Evolutionary conservation across 192 early-diverging fungal genomes (phyloP).

Genomic region (Oehlia diaphana): DNA sequence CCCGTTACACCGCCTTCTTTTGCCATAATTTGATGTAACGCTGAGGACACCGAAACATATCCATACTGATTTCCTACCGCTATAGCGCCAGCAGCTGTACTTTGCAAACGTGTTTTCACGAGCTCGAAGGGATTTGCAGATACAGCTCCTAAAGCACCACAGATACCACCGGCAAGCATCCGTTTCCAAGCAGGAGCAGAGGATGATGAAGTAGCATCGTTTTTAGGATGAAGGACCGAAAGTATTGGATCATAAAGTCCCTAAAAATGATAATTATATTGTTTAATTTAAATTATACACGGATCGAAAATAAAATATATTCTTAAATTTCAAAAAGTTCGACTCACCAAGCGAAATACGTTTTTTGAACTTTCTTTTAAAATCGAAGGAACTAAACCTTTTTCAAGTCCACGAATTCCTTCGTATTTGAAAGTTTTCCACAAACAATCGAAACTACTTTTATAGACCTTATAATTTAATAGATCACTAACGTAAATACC

Average conservation of each 20-base stretch:
- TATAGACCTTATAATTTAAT: slow-evolving; percentile 47
- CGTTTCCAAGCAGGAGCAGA: slow-evolving; percentile 71
- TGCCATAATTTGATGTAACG: slow-evolving; percentile 49
- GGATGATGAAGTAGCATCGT: slow-evolving; percentile 40
- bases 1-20: slow-evolving; percentile 57
- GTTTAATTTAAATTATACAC: background rate
- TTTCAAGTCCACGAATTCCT: slow-evolving; percentile 68
- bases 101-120: slow-evolving; percentile 72
- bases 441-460: slow-evolving; percentile 65
- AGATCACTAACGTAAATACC: background rate
- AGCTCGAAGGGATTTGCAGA: slow-evolving; percentile 77
- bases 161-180: slow-evolving; percentile 70
- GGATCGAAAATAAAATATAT: background rate
- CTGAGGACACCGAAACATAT: slow-evolving; percentile 61
- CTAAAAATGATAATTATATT: slow-evolving; percentile 7
- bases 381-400: slow-evolving; percentile 70
- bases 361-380: slow-evolving; percentile 73
- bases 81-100: slow-evolving; percentile 46
- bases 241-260: slow-evolving; percentile 73
- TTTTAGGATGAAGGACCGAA: slow-evolving; percentile 53
- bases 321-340: no score
- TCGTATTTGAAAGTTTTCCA: slow-evolving; percentile 66
- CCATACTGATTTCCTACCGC: slow-evolving; percentile 71
- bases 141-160: slow-evolving; percentile 75
- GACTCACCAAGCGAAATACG: slow-evolving; percentile 64